These are phyloP conservation scores for Coniophora puteana DNA, from an alignment of 1,284 basidiomycete species.

Conservation along the genomic window DNA sequence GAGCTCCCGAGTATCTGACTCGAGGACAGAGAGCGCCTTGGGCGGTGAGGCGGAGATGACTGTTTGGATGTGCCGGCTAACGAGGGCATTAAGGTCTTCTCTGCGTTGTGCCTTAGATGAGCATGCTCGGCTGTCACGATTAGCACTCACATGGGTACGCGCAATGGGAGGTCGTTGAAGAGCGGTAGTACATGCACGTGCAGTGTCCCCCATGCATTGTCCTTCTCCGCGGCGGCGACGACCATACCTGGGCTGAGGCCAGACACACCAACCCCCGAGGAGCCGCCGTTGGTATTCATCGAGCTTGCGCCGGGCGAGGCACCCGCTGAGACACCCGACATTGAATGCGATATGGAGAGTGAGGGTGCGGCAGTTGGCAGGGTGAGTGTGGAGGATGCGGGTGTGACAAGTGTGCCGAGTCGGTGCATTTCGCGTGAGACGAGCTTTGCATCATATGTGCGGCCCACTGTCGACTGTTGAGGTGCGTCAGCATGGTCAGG, in stretches of 20 bases:
- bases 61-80: constrained; percentile 71
- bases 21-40: constrained; percentile 63
- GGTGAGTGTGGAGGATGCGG: constrained; percentile 33
- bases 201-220: constrained; percentile 76
- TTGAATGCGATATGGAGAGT: constrained; percentile 21
- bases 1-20: constrained; percentile 79
- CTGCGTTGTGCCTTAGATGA: constrained; percentile 32
- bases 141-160: constrained; percentile 72
- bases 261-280: constrained; percentile 10
- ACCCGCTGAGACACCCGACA: constrained; percentile 6
- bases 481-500: too few relatives aligned
- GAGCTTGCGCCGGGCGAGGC: constrained; percentile 17
- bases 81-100: constrained; percentile 86
- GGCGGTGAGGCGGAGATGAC: constrained; percentile 63
- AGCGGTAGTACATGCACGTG: constrained; percentile 87
- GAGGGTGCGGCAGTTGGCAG: too few relatives aligned
- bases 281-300: constrained; percentile 18
- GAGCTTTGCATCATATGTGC: constrained; percentile 69
- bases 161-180: constrained; percentile 90
- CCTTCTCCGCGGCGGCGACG: constrained; percentile 30
- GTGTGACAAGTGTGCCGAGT: constrained; percentile 51
- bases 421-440: constrained; percentile 78
- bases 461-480: constrained; percentile 46
- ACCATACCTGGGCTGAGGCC: too few relatives aligned
- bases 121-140: not conserved